Base-by-base conservation (phyloP, 2,329 filamentous ascomycete genomes). In the Elsinoe necatrix region DNA sequence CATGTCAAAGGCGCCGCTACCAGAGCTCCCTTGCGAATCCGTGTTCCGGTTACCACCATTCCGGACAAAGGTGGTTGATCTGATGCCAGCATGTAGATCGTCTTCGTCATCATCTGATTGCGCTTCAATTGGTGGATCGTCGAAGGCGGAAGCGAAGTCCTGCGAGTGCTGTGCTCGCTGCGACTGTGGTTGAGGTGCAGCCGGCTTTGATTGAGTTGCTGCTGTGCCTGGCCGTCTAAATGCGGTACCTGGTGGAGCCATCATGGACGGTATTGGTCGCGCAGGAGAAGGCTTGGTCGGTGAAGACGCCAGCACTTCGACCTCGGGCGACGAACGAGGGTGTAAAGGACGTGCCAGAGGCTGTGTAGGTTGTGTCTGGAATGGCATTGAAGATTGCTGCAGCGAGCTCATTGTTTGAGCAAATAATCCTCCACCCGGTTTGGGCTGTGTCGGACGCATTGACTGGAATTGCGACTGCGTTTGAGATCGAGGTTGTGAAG, bases 281-380 rank as follows among this genome's bases (percentile, higher is more conserved):
- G 41, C 37, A n/a, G 54, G 54, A 1, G 54, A 56, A 1, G 54
- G 42, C 14, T 45, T 42, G 1, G 37, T 31, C 79, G 90, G 91
- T 0, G 92, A 96, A 2, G 91, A 96, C n/a, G 89, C 88, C 27
- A 86, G 84, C 2, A 96, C 91, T 69, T 95, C 91, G 57, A 96
- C 75, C 51, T 67, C 63, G 3, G 61, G 54, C 4, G 52, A 79
- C 67, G 35, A 77, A 21, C 57, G 50, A 4, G 55, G 54, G 9
- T 56, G 50, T 60, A 39, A 18, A 62, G 56, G 41, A 64, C 63
- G 25, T 65, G 67, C 29, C 23, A 84, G 69, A 31, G 82, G 71
- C 63, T 85, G 82, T 9, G 80, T 85, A 0, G 83, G 81, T 63
- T 85, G 82, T 12, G 81, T 84, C 35, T 67, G 62, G 60, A 58